Conservation (phyloP, 768 basidiomycete species). For the Candolleomyces aberdarensis region DNA sequence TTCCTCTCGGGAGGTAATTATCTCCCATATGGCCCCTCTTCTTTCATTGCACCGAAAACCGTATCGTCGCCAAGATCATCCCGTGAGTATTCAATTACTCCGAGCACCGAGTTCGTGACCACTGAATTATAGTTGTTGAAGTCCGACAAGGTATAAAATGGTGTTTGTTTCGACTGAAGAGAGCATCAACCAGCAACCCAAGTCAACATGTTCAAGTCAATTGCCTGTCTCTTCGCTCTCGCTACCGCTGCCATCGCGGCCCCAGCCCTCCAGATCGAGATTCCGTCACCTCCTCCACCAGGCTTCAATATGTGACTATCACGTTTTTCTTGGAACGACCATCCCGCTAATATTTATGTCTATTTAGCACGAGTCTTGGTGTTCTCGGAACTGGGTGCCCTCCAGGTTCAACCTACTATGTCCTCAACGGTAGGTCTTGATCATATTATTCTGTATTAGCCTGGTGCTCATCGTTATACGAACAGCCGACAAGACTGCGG, state of each 20-base stretch:
- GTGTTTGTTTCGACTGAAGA: not conserved
- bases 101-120: not conserved
- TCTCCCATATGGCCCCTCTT: too few relatives aligned
- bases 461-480: not conserved
- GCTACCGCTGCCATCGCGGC: not conserved
- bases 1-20: too few relatives aligned
- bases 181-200: constrained; percentile 1
- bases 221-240: constrained; percentile 5
- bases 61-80: not conserved
- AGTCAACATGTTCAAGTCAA: constrained; percentile 5
- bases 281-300: constrained; percentile 4
- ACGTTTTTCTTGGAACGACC: not conserved
- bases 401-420: constrained; percentile 15
- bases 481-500: not conserved
- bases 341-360: not conserved
- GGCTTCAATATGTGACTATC: constrained; percentile 10
- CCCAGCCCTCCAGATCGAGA: not conserved
- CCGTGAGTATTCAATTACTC: not conserved
- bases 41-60: too few relatives aligned
- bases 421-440: constrained; percentile 9
- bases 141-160: not conserved
- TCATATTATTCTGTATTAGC: not conserved
- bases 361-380: constrained; percentile 13
- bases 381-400: constrained; percentile 19
- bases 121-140: not conserved